Evolutionary conservation across 2,329 filamentous ascomycete species (phyloP).

Genomic region (Aspergillus terreus): DNA sequence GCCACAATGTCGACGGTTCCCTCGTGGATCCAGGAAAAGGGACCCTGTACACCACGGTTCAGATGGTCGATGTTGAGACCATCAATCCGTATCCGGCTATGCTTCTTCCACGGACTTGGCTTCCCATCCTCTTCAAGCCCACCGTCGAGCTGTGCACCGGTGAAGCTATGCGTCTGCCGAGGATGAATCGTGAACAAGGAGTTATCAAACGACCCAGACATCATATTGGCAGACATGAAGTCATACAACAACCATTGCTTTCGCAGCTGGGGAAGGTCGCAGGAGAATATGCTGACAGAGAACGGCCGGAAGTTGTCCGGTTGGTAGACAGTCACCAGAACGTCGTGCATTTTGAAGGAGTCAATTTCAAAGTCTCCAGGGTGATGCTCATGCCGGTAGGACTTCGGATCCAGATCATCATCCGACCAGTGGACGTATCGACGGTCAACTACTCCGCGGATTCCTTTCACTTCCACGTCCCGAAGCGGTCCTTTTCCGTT

Average conservation of each 20-base stretch:
- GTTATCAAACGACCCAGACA: constrained; percentile 92
- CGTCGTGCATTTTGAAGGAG: constrained; percentile 91
- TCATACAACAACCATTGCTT: constrained; percentile 99
- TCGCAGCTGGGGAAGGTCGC: constrained; percentile 84
- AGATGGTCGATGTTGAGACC: constrained; percentile 92
- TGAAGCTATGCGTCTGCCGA: constrained; percentile 78
- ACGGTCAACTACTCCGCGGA: constrained; percentile 87
- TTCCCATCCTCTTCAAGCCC: constrained; percentile 60
- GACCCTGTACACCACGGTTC: constrained; percentile 86
- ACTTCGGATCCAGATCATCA: constrained; percentile 72
- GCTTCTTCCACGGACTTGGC: constrained; percentile 84
- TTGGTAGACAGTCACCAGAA: constrained; percentile 88
- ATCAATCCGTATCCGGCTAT: constrained; percentile 87
- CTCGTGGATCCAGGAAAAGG: constrained; percentile 97
- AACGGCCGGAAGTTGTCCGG: constrained; percentile 90
- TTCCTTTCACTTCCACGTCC: constrained; percentile 90
- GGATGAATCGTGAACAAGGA: constrained; percentile 97
- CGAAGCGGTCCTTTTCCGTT: constrained; percentile 89
- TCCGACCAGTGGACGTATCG: constrained; percentile 73
- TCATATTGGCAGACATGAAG: constrained; percentile 89
- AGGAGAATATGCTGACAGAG: constrained; percentile 91
- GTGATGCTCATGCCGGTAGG: constrained; percentile 80
- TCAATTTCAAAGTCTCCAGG: constrained; percentile 97
- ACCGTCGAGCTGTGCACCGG: constrained; percentile 59
- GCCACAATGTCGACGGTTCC: constrained; percentile 95